Evolutionary conservation across 1,284 basidiomycete species (phyloP).

Genomic region (Microbotryomycetes sp.): DNA sequence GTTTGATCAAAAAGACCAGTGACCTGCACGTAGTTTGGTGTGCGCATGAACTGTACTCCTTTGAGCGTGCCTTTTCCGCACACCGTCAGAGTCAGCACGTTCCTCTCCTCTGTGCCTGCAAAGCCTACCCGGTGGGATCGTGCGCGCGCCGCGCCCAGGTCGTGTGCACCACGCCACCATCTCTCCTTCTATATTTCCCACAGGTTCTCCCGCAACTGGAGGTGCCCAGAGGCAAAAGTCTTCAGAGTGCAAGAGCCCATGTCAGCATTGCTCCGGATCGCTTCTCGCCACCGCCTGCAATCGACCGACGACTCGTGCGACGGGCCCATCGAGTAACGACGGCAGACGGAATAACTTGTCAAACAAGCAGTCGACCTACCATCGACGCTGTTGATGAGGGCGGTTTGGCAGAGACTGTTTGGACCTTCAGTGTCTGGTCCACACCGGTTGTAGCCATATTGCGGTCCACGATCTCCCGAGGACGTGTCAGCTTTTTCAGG

Average conservation of each 20-base stretch:
- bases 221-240: not conserved
- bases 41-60: constrained; percentile 58
- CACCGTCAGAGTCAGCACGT: constrained; percentile 54
- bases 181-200: not conserved
- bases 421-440: constrained; percentile 52
- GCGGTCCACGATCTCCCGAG: constrained; percentile 14
- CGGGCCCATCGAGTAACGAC: too few species aligned
- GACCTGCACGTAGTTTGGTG: constrained; percentile 57
- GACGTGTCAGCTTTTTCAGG: constrained; percentile 23
- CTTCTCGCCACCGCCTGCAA: not conserved
- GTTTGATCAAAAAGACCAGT: constrained; percentile 57
- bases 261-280: not conserved
- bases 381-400: constrained; percentile 31
- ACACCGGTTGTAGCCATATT: constrained; percentile 4
- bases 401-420: constrained; percentile 56
- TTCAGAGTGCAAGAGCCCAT: not conserved
- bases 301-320: too few species aligned
- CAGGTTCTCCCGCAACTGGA: not conserved
- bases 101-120: constrained; percentile 42
- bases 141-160: not conserved
- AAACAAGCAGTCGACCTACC: not conserved
- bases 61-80: constrained; percentile 48
- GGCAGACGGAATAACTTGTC: too few species aligned
- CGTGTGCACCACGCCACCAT: not conserved
- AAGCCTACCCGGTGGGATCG: not conserved